These are phyloP conservation scores for Deinandra increscens DNA, from an alignment of 129 eudicot species.

Conservation along the genomic window DNA sequence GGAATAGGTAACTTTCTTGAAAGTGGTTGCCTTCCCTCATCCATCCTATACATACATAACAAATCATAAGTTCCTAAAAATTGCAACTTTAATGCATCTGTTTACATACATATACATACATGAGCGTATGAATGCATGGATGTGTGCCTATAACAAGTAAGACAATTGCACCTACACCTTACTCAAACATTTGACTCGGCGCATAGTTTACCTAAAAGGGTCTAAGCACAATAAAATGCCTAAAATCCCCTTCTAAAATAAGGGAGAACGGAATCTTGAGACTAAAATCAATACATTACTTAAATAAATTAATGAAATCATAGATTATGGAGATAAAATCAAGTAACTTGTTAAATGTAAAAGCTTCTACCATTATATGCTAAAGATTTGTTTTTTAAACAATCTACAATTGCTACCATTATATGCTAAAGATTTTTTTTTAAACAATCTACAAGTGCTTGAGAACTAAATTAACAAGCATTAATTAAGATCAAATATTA, in stretches of 20 bases:
- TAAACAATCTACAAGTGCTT: neutral
- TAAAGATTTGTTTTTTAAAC: neutral
- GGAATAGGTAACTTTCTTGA: conserved; percentile 87
- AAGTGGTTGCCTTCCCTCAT: conserved; percentile 93
- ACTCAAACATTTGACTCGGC: neutral
- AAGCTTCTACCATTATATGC: neutral
- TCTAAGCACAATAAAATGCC: neutral
- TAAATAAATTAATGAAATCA: neutral
- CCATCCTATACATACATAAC: conserved; percentile 58
- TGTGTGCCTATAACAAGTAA: neutral
- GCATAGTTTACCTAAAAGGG: neutral
- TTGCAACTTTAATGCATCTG: neutral
- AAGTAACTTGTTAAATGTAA: neutral
- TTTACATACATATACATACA: neutral
- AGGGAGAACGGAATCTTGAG: neutral
- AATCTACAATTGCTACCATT: conserved; percentile 1
- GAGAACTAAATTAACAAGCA: conserved; percentile 13
- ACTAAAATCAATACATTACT: neutral
- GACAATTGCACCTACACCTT: neutral
- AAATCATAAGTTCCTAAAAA: neutral
- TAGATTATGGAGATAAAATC: neutral
- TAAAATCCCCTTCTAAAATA: neutral
- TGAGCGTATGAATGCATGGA: neutral
- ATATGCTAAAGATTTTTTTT: neutral
- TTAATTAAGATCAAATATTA: neutral